phyloP scores from a whole-genome alignment of 306 rosid genomes.

The Erythrophleum fordii region DNA sequence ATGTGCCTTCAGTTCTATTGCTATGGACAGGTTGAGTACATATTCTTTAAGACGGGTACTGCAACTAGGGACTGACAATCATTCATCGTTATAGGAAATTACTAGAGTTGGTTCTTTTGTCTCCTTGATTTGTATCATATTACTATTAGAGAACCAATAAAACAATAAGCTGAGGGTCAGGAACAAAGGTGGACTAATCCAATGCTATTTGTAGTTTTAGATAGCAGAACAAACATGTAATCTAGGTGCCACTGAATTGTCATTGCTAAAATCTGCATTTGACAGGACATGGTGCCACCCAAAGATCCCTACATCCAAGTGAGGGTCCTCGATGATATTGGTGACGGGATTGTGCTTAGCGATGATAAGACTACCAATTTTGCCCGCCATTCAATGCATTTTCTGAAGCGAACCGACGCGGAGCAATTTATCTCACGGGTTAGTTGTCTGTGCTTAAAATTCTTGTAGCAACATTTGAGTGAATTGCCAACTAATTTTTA shows the following conservation, averaged over 20 bases:
- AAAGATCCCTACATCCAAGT: conserved; percentile 94
- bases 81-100: not conserved
- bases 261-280: conserved; percentile 37
- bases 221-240: conserved; percentile 5
- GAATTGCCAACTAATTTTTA: conserved; percentile 27
- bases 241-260: conserved; percentile 12
- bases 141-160: not conserved
- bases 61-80: conserved; percentile 1
- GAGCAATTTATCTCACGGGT: conserved; percentile 82
- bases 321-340: conserved; percentile 88
- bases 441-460: conserved; percentile 37
- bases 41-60: not conserved
- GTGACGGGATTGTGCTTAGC: conserved; percentile 73
- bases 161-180: conserved; percentile 20
- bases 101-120: not conserved
- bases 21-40: conserved; percentile 15
- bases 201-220: not conserved
- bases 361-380: conserved; percentile 83
- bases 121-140: conserved; percentile 1
- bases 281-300: conserved; percentile 96
- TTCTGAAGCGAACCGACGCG: conserved; percentile 91
- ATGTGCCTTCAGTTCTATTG: conserved; percentile 19
- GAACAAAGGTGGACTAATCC: not conserved
- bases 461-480: conserved; percentile 10
- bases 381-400: conserved; percentile 85